Conservation (phyloP, 106 monocot genomes). For the Platanthera guangdongensis region DNA sequence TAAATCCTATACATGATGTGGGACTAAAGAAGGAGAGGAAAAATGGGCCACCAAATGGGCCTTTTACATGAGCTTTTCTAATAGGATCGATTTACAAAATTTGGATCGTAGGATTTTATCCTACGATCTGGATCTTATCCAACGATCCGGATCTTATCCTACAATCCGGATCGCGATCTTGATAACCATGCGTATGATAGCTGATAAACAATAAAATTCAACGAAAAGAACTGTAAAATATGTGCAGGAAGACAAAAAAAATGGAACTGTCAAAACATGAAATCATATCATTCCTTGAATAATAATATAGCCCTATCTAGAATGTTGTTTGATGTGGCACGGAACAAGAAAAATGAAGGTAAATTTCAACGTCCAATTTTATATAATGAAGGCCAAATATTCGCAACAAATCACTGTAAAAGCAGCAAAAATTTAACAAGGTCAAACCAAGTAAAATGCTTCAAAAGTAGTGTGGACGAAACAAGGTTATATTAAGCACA, state of each 20-base stretch:
- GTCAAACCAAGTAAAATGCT: not conserved
- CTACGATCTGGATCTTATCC: no score
- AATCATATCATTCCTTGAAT: no score
- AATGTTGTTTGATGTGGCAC: constrained; percentile 11
- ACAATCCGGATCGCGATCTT: no score
- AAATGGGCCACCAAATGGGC: no score
- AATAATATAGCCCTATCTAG: not conserved
- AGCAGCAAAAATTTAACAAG: not conserved
- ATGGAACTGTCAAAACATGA: no score
- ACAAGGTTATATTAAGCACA: not conserved
- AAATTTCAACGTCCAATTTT: not conserved
- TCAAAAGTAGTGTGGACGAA: not conserved
- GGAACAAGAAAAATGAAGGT: not conserved
- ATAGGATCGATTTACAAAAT: no score
- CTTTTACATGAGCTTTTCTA: no score
- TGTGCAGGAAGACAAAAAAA: not conserved
- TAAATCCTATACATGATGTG: no score
- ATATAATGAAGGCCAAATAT: not conserved
- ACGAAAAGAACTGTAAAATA: not conserved
- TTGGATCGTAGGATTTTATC: no score
- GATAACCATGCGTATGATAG: no score
- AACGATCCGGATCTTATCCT: no score
- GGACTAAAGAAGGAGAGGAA: no score
- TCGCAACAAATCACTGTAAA: not conserved
- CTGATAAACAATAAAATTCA: not conserved